Conservation (phyloP, 2,329 filamentous ascomycete species). For the Diplodia mutila region DNA sequence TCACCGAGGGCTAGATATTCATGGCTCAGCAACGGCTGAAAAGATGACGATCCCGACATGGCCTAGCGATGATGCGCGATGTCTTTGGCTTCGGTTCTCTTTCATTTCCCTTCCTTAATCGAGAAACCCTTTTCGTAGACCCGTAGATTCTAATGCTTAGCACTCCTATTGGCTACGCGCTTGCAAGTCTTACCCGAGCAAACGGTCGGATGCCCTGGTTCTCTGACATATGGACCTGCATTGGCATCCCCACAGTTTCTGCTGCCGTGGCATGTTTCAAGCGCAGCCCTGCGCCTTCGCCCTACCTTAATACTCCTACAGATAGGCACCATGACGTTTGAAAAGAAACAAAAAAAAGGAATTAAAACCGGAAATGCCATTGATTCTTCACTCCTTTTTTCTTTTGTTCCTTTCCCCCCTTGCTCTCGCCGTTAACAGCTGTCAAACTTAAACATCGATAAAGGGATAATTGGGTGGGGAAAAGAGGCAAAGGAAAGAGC, state of each 20-base stretch:
- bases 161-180: neutral
- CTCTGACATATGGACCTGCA: neutral
- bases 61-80: neutral
- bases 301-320: neutral
- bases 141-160: neutral
- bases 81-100: neutral
- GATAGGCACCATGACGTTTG: neutral
- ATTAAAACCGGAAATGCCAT: neutral
- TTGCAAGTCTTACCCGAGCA: neutral
- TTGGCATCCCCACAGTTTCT: constrained; percentile 1
- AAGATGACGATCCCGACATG: neutral
- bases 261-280: constrained; percentile 1
- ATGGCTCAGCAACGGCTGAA: neutral
- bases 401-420: neutral
- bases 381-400: neutral
- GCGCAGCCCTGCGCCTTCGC: neutral
- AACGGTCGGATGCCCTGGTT: neutral
- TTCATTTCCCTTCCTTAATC: neutral
- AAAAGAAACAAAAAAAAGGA: neutral
- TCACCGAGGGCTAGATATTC: constrained; percentile 29
- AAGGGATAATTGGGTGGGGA: neutral
- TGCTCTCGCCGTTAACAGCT: neutral
- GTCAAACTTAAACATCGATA: neutral
- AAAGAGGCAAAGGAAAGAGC: neutral
- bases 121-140: neutral